phyloP scores from a whole-genome alignment of 331 rosid species.

The Spiraea crenata region DNA sequence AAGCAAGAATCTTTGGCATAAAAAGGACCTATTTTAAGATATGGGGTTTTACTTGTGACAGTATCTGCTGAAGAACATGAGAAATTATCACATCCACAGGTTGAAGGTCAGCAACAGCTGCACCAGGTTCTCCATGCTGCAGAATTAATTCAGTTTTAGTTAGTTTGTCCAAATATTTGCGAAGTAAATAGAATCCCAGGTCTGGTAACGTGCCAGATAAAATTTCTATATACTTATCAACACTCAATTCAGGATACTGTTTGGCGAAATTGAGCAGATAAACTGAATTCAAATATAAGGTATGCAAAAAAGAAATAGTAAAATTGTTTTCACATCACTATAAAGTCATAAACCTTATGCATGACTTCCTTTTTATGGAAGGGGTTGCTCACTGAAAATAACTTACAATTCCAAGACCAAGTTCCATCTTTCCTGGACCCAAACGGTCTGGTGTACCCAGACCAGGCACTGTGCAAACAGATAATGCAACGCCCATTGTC shows the following conservation, averaged over 20 bases:
- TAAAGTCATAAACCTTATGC: too few species aligned
- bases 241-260: constrained; percentile 1
- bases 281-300: neutral
- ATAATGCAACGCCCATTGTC: constrained; percentile 91
- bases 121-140: constrained; percentile 98
- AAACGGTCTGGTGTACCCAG: constrained; percentile 76
- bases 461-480: constrained; percentile 85
- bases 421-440: constrained; percentile 85
- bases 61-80: constrained; percentile 73
- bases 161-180: constrained; percentile 13
- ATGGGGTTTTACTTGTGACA: constrained; percentile 62
- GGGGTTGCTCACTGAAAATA: constrained; percentile 3
- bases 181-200: neutral
- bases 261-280: neutral
- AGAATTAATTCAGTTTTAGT: constrained; percentile 33
- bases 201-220: constrained; percentile 1
- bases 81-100: constrained; percentile 87
- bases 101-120: constrained; percentile 71
- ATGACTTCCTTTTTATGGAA: constrained; percentile 3
- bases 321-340: neutral
- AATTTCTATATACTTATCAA: neutral
- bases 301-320: neutral
- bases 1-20: neutral
- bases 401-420: constrained; percentile 96
- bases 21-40: constrained; percentile 14